Conservation (phyloP, 441 rosid genomes). For the Pelargonium exstipulatum region DNA sequence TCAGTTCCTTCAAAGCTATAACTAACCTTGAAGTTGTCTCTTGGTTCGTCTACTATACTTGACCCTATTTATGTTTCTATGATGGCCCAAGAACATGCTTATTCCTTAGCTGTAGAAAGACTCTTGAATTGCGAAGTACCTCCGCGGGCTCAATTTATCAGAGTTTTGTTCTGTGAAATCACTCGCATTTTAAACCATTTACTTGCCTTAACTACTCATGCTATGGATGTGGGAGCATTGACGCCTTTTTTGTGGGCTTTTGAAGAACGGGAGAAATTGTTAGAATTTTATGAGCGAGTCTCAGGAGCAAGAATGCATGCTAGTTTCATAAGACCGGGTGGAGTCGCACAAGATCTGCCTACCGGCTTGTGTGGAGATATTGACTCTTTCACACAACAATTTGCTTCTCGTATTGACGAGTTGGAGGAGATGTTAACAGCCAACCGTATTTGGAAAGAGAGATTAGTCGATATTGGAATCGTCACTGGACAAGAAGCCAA, state of each 20-base stretch:
- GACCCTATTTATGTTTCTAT: slow-evolving; percentile 6
- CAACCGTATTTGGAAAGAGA: not conserved
- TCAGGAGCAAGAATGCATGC: slow-evolving; percentile 20
- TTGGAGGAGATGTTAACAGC: slow-evolving; percentile 17
- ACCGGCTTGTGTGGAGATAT: slow-evolving; percentile 16
- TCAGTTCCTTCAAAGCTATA: too few species aligned
- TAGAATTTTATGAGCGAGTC: slow-evolving; percentile 3
- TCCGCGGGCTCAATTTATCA: slow-evolving; percentile 3
- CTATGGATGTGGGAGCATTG: slow-evolving; percentile 6
- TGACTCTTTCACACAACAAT: slow-evolving; percentile 21
- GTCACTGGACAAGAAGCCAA: not conserved
- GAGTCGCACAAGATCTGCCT: slow-evolving; percentile 14
- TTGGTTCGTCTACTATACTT: not conserved
- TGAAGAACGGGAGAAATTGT: slow-evolving; percentile 4
- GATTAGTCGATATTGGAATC: not conserved
- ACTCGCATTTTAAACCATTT: slow-evolving; percentile 9
- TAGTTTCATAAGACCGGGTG: slow-evolving; percentile 20
- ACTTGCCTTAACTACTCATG: slow-evolving; percentile 12
- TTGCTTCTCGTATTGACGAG: slow-evolving; percentile 20
- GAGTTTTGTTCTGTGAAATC: slow-evolving; percentile 11
- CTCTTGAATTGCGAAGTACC: slow-evolving; percentile 17
- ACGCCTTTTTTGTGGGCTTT: not conserved
- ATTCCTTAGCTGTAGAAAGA: slow-evolving; percentile 13
- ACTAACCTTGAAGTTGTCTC: too few species aligned
- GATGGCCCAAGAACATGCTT: slow-evolving; percentile 5